Conservation (phyloP, 257 asterid genomes). For the Echites panduratus region DNA sequence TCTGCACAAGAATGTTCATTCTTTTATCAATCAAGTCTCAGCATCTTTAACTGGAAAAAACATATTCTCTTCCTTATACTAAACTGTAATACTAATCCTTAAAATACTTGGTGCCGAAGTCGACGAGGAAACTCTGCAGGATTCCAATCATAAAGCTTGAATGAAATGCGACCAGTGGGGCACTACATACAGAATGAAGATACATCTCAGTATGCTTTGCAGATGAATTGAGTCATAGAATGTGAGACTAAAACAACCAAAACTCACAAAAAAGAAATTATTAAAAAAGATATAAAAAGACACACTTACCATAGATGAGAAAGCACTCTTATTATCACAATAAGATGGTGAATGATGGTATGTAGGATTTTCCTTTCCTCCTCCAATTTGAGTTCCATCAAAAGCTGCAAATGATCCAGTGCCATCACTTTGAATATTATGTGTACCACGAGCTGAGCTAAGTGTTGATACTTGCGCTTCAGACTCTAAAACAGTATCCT, state of each 20-base stretch:
- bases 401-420: constrained; percentile 34
- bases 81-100: constrained; percentile 61
- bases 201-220: constrained; percentile 18
- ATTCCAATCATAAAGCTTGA: constrained; percentile 94
- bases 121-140: constrained; percentile 96
- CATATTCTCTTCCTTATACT: constrained; percentile 33
- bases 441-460: constrained; percentile 37
- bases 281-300: not conserved
- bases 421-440: constrained; percentile 45
- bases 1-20: constrained; percentile 36
- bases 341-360: constrained; percentile 41
- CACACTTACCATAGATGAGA: constrained; percentile 60
- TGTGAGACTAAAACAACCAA: constrained; percentile 9
- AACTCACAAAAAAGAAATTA: not conserved
- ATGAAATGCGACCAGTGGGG: constrained; percentile 85
- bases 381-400: constrained; percentile 37
- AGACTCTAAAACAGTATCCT: constrained; percentile 43
- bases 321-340: constrained; percentile 55
- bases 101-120: constrained; percentile 89
- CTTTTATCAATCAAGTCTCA: constrained; percentile 23
- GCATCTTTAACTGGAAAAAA: constrained; percentile 17
- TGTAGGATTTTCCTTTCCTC: constrained; percentile 42
- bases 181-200: constrained; percentile 41
- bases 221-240: constrained; percentile 9
- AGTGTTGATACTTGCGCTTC: constrained; percentile 47